Percentiles rank a stretch among this genome's conserved stretches.
These are phyloP conservation scores for Dipteronia sinensis DNA, from an alignment of 345 rosid genomes.

Conservation along the genomic window DNA sequence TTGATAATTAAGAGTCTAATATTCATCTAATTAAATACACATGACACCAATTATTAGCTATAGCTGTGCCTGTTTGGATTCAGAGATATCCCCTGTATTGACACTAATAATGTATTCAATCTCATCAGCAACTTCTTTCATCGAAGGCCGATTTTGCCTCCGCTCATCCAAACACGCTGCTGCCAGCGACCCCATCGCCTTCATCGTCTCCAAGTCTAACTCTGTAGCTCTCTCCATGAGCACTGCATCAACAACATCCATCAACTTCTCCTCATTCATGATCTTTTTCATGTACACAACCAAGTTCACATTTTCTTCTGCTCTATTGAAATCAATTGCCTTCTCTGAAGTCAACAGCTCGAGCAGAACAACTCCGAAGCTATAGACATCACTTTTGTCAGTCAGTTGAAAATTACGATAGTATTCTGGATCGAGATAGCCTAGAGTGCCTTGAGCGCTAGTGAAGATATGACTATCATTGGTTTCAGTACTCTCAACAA, in stretches of 20 bases:
- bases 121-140: conserved; percentile 61
- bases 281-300: conserved; percentile 38
- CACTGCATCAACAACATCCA: conserved; percentile 41
- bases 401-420: conserved; percentile 46
- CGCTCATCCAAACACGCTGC: conserved; percentile 54
- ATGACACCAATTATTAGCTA: not conserved
- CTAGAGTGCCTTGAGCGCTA: conserved; percentile 56
- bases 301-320: conserved; percentile 48
- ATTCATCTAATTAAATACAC: not conserved
- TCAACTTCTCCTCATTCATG: conserved; percentile 41
- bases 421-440: conserved; percentile 55
- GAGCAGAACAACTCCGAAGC: conserved; percentile 55
- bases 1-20: not conserved
- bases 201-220: conserved; percentile 50
- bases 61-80: not conserved
- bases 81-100: conserved; percentile 7
- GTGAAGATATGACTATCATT: conserved; percentile 54
- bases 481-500: conserved; percentile 27
- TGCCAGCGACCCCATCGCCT: conserved; percentile 49
- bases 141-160: conserved; percentile 62
- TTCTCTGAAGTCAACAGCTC: conserved; percentile 50
- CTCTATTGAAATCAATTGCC: conserved; percentile 46
- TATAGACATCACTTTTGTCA: conserved; percentile 57
- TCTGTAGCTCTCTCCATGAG: conserved; percentile 33
- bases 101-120: conserved; percentile 51